These are phyloP conservation scores for Ceratocystis alfenasii DNA, from an alignment of 2,329 filamentous ascomycete species.

Conservation along the genomic window DNA sequence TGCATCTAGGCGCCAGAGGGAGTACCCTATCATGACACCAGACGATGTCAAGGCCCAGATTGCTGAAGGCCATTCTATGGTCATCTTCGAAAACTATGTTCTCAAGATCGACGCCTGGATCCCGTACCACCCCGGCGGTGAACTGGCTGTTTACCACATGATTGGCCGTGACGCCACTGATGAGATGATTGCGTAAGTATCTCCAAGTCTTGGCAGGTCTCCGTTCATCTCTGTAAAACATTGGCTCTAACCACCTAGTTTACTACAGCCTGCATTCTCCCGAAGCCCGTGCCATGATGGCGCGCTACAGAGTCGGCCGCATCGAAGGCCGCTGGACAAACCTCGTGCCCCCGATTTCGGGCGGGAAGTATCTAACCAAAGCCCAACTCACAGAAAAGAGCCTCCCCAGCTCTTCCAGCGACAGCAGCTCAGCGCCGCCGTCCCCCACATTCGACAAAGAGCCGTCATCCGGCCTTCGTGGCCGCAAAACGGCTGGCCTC, in stretches of 20 bases:
- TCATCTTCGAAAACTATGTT: conserved; percentile 71
- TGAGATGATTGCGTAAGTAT: conserved; percentile 72
- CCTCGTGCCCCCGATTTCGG: conserved; percentile 84
- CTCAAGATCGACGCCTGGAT: conserved; percentile 83
- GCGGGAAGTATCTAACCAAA: conserved; percentile 52
- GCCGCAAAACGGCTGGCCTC: conserved; percentile 12
- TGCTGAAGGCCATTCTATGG: conserved; percentile 63
- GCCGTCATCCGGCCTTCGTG: conserved; percentile 14
- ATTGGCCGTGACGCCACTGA: conserved; percentile 87
- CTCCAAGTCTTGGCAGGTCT: background rate
- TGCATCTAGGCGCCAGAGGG: conserved; percentile 21
- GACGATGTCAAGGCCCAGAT: conserved; percentile 57
- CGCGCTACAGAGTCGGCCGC: conserved; percentile 68
- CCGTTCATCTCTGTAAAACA: conserved; percentile 19
- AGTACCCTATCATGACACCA: conserved; percentile 32
- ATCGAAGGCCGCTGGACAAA: conserved; percentile 76
- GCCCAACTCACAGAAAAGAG: conserved; percentile 12
- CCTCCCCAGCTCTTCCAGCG: conserved; percentile 34
- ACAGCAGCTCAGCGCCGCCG: conserved; percentile 41
- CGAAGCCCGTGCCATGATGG: conserved; percentile 65
- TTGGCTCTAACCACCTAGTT: conserved; percentile 12
- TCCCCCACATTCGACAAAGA: conserved; percentile 40
- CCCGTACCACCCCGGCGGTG: conserved; percentile 80
- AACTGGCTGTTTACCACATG: conserved; percentile 87
- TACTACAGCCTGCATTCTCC: conserved; percentile 61